Base-by-base conservation (phyloP, 2,329 filamentous ascomycete genomes). In the Xylariaceae sp. region DNA sequence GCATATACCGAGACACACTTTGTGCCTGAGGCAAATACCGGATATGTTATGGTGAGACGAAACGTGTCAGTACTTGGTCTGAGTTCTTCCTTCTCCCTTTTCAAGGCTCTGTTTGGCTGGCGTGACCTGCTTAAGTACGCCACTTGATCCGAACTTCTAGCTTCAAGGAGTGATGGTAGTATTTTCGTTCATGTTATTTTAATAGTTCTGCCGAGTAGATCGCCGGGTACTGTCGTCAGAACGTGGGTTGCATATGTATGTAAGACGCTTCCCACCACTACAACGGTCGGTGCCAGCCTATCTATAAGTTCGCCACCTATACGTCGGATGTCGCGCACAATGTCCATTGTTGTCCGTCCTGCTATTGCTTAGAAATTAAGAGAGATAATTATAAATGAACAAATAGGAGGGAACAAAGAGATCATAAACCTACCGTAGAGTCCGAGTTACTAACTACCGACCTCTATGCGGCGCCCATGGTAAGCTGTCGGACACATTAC, bases 191-290 rank as follows among this genome's bases (percentile, higher is more conserved):
- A 36, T 41, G 6, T 45, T 24, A 29, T n/a, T 24, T 50, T 14
- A 31, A 37, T 43, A 16, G 14, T 12, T 29, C 23, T 31, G 16
- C 45, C 23, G 43, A 34, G 39, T 24, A 17, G n/a, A 21, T 28
- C 14, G 34, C 24, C 9, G 16, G 36, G 37, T 39, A 19, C 45
- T 41, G 36, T 37, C 17, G 44, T 19, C 29, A n/a, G 17, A 28
- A 36, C 21, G 26, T 31, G 23, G 44, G 47, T 23, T 53, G 43
- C 40, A 55, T 57, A 37, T 53, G 56, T 57, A 62, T 49, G 58
- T 63, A 49, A 63, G 60, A 61, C 36, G 41, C 40, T 63, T 50
- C 50, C 46, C 50, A 55, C 60, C 47, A 47, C 26, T 31, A 33
- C 24, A 31, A 26, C n/a, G 16, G 28, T 28, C 31, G 5, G 53